A percentile compares a stretch with the other conserved stretches of the same genome.
These are phyloP conservation scores for Onygena corvina DNA, from an alignment of 2,329 filamentous ascomycete genomes.

Conservation along the genomic window DNA sequence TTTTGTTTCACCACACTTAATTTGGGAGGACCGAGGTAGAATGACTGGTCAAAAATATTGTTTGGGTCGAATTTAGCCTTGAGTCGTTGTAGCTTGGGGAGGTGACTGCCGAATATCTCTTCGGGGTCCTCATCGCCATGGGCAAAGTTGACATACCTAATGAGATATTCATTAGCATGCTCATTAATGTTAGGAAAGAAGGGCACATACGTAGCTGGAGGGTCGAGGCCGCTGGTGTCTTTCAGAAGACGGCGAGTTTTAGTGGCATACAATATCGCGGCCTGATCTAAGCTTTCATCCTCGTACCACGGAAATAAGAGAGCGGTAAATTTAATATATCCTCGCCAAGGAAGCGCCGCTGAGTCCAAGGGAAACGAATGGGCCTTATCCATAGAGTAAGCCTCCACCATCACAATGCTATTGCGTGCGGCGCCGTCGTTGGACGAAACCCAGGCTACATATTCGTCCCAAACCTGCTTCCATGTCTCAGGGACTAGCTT, in stretches of 20 bases:
- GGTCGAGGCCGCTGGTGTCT: conserved; percentile 11
- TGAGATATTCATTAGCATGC: background rate
- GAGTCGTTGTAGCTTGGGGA: background rate
- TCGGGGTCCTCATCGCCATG: background rate
- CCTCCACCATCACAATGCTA: background rate
- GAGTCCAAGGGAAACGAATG: background rate
- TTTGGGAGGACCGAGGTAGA: background rate
- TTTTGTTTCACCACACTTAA: background rate
- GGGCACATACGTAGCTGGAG: conserved; percentile 7
- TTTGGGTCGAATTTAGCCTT: background rate
- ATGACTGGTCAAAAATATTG: conserved; percentile 3
- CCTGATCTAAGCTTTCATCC: conserved; percentile 25
- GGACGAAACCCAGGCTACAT: background rate
- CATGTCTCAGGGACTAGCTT: conserved; percentile 20
- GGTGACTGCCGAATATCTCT: background rate
- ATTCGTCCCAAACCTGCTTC: background rate
- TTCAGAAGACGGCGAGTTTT: conserved; percentile 24
- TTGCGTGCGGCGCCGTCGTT: conserved; percentile 2
- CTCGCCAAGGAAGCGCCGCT: background rate
- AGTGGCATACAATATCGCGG: conserved; percentile 26
- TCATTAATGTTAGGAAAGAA: background rate
- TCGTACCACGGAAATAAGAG: conserved; percentile 33
- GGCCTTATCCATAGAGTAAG: background rate
- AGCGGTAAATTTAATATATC: conserved; percentile 26
- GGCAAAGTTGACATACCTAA: conserved; percentile 4